Conservation (phyloP, 2,329 filamentous ascomycete species). For the Endoconidiophora polonica region DNA sequence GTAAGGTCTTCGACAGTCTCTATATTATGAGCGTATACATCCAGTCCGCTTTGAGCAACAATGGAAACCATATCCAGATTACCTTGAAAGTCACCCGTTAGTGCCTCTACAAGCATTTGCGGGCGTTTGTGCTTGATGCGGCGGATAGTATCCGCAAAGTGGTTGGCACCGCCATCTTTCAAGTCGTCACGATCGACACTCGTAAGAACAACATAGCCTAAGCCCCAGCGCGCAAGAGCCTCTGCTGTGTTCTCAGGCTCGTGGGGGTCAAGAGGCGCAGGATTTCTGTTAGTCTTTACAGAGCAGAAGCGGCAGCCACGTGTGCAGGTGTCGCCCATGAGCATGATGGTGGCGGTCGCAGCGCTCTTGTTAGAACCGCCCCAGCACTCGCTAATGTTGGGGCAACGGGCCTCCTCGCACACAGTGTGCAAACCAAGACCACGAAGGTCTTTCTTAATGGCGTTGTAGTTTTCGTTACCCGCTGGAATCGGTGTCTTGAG, state of each 20-base stretch:
- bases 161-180: constrained; percentile 67
- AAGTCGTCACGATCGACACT: constrained; percentile 89
- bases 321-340: constrained; percentile 98
- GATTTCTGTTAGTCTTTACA: constrained; percentile 70
- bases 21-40: constrained; percentile 94
- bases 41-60: constrained; percentile 74
- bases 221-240: constrained; percentile 76
- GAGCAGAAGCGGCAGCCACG: constrained; percentile 92
- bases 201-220: constrained; percentile 92
- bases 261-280: constrained; percentile 74
- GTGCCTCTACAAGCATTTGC: constrained; percentile 60
- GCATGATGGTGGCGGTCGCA: constrained; percentile 95
- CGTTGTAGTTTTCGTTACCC: constrained; percentile 69
- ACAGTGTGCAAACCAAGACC: constrained; percentile 87
- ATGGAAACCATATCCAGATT: constrained; percentile 73
- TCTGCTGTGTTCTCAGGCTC: constrained; percentile 96
- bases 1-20: constrained; percentile 89
- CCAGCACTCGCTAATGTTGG: constrained; percentile 98
- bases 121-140: constrained; percentile 79
- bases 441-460: constrained; percentile 83
- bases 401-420: constrained; percentile 92
- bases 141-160: constrained; percentile 86
- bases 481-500: constrained; percentile 89
- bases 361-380: constrained; percentile 75
- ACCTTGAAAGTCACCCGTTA: constrained; percentile 78